Conservation (phyloP, 176 grass and related monocot species). For the Paspalum notatum region DNA sequence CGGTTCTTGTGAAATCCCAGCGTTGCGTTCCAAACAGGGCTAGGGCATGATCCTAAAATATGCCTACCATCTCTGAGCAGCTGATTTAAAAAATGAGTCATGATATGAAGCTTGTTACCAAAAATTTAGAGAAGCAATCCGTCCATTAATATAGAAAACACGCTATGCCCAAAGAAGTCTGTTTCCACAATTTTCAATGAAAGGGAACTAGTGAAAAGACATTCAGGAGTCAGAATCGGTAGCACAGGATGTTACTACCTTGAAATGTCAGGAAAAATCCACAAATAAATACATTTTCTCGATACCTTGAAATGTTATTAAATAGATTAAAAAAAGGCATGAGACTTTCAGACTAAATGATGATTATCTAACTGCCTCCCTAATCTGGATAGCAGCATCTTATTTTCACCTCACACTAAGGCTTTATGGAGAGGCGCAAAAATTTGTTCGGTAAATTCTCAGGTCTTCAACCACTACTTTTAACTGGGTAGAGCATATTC, state of each 20-base stretch:
- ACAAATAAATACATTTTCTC: background rate
- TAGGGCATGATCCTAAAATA: background rate
- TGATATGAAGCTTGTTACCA: background rate
- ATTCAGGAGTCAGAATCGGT: background rate
- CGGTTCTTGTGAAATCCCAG: too few relatives aligned
- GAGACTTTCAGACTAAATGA: background rate
- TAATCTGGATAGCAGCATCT: background rate
- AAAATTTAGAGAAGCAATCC: background rate
- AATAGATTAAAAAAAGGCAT: slow-evolving; percentile 24
- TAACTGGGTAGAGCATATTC: slow-evolving; percentile 14
- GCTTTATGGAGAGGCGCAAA: background rate
- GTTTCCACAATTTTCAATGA: background rate
- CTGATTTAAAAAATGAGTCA: slow-evolving; percentile 15
- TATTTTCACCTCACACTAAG: background rate
- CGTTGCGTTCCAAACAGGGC: too few relatives aligned
- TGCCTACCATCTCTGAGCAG: background rate
- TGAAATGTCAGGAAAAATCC: background rate
- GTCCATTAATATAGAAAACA: background rate
- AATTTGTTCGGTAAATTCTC: slow-evolving; percentile 12
- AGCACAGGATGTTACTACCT: background rate
- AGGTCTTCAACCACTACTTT: background rate
- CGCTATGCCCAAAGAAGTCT: background rate
- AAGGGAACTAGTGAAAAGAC: background rate
- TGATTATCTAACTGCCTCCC: background rate
- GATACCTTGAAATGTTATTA: slow-evolving; percentile 5